phyloP scores from a whole-genome alignment of 768 basidiomycete species.

The Amyloporia xantha region DNA sequence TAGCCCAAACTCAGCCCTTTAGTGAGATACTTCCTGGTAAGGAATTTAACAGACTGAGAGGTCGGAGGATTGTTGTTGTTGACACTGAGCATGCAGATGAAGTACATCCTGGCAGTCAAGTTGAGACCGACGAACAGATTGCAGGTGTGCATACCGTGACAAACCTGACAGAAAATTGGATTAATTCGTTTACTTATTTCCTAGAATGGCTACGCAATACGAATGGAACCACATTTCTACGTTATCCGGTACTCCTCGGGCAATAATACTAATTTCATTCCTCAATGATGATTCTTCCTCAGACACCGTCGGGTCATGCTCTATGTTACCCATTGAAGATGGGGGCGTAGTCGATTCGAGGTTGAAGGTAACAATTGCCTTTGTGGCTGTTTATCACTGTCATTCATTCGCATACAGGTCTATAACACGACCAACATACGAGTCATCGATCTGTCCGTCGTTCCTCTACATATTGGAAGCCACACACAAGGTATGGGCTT shows the following conservation, averaged over 20 bases:
- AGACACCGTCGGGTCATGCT: conserved; percentile 1
- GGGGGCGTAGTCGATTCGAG: conserved; percentile 8
- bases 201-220: too few species aligned
- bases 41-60: background rate
- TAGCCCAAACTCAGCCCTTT: conserved; percentile 17
- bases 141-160: conserved; percentile 6
- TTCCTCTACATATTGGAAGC: conserved; percentile 34
- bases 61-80: too few species aligned
- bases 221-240: too few species aligned
- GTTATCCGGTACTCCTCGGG: too few species aligned
- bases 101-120: conserved; percentile 23
- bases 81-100: conserved; percentile 19
- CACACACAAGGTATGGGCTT: conserved; percentile 24
- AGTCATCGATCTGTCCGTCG: conserved; percentile 32
- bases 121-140: conserved; percentile 24
- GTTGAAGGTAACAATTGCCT: background rate
- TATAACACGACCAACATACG: conserved; percentile 8
- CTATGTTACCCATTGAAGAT: conserved; percentile 9
- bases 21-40: conserved; percentile 11
- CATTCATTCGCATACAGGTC: background rate
- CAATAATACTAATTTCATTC: too few species aligned
- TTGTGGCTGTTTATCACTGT: background rate
- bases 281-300: too few species aligned
- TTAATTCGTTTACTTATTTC: too few species aligned
- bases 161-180: too few species aligned